A percentile compares a stretch with the other conserved stretches of the same genome.
phyloP scores from a whole-genome alignment of 805 yeast species.

The Ogataea methylovora region DNA sequence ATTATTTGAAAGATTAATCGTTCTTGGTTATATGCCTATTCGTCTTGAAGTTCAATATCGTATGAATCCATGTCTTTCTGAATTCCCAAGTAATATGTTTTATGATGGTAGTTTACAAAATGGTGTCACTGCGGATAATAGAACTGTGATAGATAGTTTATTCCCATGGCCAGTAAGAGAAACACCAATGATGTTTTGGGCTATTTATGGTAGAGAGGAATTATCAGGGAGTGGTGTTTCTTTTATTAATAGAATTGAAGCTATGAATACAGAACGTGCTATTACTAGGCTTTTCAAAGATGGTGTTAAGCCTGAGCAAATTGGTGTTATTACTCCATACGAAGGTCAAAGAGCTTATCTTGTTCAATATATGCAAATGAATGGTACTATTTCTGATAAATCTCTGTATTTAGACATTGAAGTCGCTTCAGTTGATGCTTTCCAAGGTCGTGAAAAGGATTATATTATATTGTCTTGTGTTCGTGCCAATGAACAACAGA shows the following conservation, averaged over 20 bases:
- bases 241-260: constrained; percentile 79
- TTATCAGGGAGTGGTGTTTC: constrained; percentile 76
- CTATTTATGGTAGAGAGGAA: constrained; percentile 83
- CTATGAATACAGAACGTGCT: constrained; percentile 77
- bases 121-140: constrained; percentile 76
- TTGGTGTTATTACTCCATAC: constrained; percentile 91
- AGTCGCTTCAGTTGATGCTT: constrained; percentile 71
- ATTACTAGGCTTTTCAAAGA: constrained; percentile 67
- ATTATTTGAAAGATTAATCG: constrained; percentile 76
- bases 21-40: constrained; percentile 77
- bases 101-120: constrained; percentile 90
- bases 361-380: constrained; percentile 67
- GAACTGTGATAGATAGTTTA: constrained; percentile 43
- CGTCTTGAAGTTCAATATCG: constrained; percentile 89
- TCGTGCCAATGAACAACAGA: constrained; percentile 60
- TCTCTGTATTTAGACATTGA: constrained; percentile 67
- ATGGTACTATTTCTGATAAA: constrained; percentile 54
- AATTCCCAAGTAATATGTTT: constrained; percentile 85
- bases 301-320: constrained; percentile 72
- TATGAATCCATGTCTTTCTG: constrained; percentile 86
- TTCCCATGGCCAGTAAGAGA: constrained; percentile 91
- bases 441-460: constrained; percentile 54
- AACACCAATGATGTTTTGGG: constrained; percentile 96
- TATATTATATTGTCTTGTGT: constrained; percentile 46
- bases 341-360: constrained; percentile 88